phyloP scores from a whole-genome alignment of 306 rosid species.

The Urtica urens region DNA sequence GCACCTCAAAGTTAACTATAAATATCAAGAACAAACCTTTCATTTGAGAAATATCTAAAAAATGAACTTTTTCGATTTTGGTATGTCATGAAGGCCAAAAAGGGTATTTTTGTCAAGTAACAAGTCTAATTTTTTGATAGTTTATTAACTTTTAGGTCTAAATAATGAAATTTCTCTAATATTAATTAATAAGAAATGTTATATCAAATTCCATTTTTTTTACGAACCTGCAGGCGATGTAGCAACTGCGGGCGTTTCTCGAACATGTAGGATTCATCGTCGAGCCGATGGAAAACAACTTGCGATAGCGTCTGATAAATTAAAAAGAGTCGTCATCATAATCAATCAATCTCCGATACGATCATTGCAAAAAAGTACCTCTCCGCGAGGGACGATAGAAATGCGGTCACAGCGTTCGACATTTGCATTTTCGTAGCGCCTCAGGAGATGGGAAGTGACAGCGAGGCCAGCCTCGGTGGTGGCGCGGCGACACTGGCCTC shows the following conservation, averaged over 20 bases:
- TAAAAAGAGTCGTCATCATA: neutral
- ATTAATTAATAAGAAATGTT: too few relatives aligned
- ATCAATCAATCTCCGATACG: slow-evolving; percentile 3
- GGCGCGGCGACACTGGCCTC: slow-evolving; percentile 93
- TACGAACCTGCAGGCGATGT: slow-evolving; percentile 80
- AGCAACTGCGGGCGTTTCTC: slow-evolving; percentile 78
- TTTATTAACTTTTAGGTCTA: too few relatives aligned
- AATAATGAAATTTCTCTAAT: too few relatives aligned
- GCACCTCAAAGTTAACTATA: too few relatives aligned
- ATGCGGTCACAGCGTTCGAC: slow-evolving; percentile 85
- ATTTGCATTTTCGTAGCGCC: slow-evolving; percentile 65
- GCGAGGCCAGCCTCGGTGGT: slow-evolving; percentile 91
- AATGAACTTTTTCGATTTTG: too few relatives aligned
- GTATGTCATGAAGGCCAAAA: too few relatives aligned
- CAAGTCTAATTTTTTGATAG: too few relatives aligned
- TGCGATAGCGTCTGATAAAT: slow-evolving; percentile 68
- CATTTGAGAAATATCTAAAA: too few relatives aligned
- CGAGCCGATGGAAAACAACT: slow-evolving; percentile 82
- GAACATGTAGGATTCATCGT: slow-evolving; percentile 85
- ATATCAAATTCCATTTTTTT: too few relatives aligned
- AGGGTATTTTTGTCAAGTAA: too few relatives aligned
- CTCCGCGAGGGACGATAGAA: slow-evolving; percentile 91
- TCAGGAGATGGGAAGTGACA: slow-evolving; percentile 82
- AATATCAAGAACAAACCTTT: too few relatives aligned
- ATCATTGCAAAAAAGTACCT: slow-evolving; percentile 77